Evolutionary conservation across 345 rosid genomes (phyloP), one percentile per base, ranked within the genome.

Genomic region (Corchorus olitorius): DNA sequence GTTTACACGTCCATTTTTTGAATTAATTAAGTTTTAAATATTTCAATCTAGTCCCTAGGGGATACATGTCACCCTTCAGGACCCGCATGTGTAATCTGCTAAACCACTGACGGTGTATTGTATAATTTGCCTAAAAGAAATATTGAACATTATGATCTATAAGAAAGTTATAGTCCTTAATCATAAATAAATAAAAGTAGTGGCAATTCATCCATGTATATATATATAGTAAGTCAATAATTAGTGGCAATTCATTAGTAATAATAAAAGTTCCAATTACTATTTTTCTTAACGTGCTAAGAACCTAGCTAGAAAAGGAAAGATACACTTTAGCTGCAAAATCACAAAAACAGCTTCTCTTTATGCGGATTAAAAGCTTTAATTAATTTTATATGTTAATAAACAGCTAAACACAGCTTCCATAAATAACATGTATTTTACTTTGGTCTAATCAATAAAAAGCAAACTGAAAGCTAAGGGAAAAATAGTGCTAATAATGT

Each of bases 361-460:
- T 61, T 61, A 61, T 61, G 19, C 19, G 34, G 33, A 61, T 61
- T 61, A 61, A 1, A 61, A 34, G 65, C 19, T 62, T 62, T 34
- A 27, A 27, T 27, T 39, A 34, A 34, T 62, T 34, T 60, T 11
- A 27, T 27, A 27, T 27, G 7, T 59, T 27, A 59, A 56, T 9
- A 13, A 20, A 56, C 12, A 56, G 62, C 34, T 20, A 56, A 56
- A 12, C 37, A 33, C 12, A 61, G 43, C 43, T 61, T 33, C 43
- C 65, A 61, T 34, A 1, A 62, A 33, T 10, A 9, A 62, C 34
- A 6, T 61, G 56, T 13, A 27, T 61, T 53, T 14, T 15, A n/a
- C 45, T 62, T 62, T 62, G 66, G 66, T 62, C 66, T 61, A 33
- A 61, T 61, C 65, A 61, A 33, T 33, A 33, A 62, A 62, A 62